Evolutionary conservation across 768 basidiomycete genomes (phyloP).

Genomic region (Gelatoporia subvermispora): DNA sequence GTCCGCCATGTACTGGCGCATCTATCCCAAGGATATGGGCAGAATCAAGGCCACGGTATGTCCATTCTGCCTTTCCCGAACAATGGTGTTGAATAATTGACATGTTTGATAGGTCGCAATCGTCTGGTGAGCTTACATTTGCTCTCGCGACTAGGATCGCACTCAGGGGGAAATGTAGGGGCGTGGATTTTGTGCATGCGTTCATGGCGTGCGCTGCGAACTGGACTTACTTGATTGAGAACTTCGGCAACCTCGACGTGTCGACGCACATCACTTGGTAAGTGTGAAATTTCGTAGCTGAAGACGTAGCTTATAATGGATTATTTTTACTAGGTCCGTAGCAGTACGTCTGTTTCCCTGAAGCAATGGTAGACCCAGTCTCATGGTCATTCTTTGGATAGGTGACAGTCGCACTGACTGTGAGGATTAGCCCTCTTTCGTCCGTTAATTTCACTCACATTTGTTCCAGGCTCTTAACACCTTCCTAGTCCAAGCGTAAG

Average conservation of each 20-base stretch:
- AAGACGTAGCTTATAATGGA: neutral
- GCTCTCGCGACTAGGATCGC: no score
- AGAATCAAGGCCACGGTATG: constrained; percentile 17
- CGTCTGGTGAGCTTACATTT: constrained; percentile 12
- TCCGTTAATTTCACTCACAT: neutral
- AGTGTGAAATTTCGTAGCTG: neutral
- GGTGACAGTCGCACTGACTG: constrained; percentile 16
- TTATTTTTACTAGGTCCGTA: neutral
- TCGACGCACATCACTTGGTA: constrained; percentile 17
- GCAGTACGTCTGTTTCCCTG: constrained; percentile 1
- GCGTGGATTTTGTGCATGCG: constrained; percentile 21
- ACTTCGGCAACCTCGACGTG: constrained; percentile 13
- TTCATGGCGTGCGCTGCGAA: constrained; percentile 15
- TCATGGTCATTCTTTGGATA: no score
- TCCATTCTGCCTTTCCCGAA: neutral
- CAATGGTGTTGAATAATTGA: neutral
- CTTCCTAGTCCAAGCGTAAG: constrained; percentile 20
- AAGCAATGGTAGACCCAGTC: no score
- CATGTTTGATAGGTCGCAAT: constrained; percentile 8
- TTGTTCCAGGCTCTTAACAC: constrained; percentile 16
- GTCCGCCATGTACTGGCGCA: constrained; percentile 16
- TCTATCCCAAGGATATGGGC: constrained; percentile 13
- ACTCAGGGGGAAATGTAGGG: constrained; percentile 1
- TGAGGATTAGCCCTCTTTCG: neutral
- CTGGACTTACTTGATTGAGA: constrained; percentile 19